Evolutionary conservation across 1,284 basidiomycete species (phyloP).

Genomic region (Agroathelia rolfsii): DNA sequence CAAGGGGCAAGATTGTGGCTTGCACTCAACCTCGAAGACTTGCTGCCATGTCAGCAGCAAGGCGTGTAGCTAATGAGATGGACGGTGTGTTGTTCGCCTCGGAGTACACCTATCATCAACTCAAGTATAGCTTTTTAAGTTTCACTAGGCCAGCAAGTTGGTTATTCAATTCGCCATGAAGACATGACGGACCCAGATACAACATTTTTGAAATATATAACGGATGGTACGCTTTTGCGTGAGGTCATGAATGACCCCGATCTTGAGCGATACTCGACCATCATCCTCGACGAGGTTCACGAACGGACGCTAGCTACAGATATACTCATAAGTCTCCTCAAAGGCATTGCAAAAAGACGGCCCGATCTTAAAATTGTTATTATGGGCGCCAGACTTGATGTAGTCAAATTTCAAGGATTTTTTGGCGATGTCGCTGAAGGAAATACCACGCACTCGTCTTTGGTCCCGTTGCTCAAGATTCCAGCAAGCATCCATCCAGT

Average conservation of each 20-base stretch:
- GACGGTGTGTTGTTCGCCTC: constrained; percentile 70
- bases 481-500: constrained; percentile 95
- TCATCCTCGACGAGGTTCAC: constrained; percentile 98
- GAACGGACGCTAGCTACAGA: constrained; percentile 97
- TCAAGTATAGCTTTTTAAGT: constrained; percentile 43
- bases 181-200: constrained; percentile 90
- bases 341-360: constrained; percentile 70
- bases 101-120: no score
- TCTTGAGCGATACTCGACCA: constrained; percentile 86
- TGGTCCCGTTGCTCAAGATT: constrained; percentile 93
- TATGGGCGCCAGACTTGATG: constrained; percentile 98
- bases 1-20: constrained; percentile 83
- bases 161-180: constrained; percentile 98
- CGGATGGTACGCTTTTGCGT: constrained; percentile 94
- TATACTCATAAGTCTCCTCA: constrained; percentile 91
- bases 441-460: no score
- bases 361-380: constrained; percentile 93
- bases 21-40: constrained; percentile 97
- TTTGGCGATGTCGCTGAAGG: constrained; percentile 56
- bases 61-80: constrained; percentile 98
- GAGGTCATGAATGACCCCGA: constrained; percentile 97
- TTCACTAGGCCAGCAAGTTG: constrained; percentile 86
- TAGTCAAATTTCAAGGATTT: constrained; percentile 94
- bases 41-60: constrained; percentile 96
- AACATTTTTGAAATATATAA: constrained; percentile 98